These are phyloP conservation scores for Setaria italica DNA, from an alignment of 202 grass and related monocot species.

Conservation along the genomic window DNA sequence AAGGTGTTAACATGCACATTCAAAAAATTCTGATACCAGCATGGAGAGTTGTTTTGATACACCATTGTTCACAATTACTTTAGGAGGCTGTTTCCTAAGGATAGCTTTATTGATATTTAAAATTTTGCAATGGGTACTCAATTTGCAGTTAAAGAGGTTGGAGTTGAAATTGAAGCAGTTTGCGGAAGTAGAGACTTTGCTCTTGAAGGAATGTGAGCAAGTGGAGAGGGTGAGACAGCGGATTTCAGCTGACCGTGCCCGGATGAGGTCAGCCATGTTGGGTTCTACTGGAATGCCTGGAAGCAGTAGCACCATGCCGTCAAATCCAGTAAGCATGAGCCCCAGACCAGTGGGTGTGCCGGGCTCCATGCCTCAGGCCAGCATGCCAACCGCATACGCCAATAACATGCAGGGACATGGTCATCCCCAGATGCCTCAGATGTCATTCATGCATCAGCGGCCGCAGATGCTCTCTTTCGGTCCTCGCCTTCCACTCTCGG, in stretches of 20 bases:
- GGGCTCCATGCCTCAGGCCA: conserved; percentile 50
- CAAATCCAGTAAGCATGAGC: conserved; percentile 52
- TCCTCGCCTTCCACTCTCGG: conserved; percentile 63
- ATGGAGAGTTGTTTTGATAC: neutral
- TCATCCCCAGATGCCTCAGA: conserved; percentile 66
- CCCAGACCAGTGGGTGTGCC: conserved; percentile 51
- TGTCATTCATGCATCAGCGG: conserved; percentile 69
- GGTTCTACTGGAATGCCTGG: conserved; percentile 46
- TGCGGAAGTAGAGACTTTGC: conserved; percentile 86
- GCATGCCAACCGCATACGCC: conserved; percentile 27
- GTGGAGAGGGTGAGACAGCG: conserved; percentile 71
- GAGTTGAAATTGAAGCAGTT: conserved; percentile 97
- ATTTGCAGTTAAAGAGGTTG: conserved; percentile 89
- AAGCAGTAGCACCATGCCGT: conserved; percentile 39
- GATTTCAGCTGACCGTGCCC: conserved; percentile 62
- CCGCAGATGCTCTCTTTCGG: conserved; percentile 80
- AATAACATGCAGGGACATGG: conserved; percentile 67
- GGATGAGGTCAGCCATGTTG: conserved; percentile 57
- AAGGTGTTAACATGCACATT: neutral
- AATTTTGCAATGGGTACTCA: conserved; percentile 11
- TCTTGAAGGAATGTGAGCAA: conserved; percentile 96
- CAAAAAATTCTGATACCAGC: neutral
- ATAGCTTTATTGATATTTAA: conserved; percentile 13
- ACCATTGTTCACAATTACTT: neutral
- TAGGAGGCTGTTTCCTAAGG: conserved; percentile 12